A percentile compares a stretch with the other conserved stretches of the same genome.
These are phyloP conservation scores for Arabis alpina DNA, from an alignment of 345 rosid species.

Conservation along the genomic window DNA sequence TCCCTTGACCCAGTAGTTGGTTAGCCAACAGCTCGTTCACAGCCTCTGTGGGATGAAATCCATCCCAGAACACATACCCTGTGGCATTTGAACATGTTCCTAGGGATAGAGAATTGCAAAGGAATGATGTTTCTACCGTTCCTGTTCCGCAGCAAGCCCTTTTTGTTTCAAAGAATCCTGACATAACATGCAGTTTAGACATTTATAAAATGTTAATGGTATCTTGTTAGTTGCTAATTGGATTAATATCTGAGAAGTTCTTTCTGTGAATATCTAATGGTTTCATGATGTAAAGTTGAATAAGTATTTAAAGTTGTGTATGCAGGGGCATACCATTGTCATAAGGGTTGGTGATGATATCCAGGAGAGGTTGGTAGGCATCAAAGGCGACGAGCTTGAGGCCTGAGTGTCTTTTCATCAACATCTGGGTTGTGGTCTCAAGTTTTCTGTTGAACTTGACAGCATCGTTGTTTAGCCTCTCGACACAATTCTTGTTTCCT, in stretches of 20 bases:
- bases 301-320: conserved; percentile 22
- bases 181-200: conserved; percentile 24
- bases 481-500: conserved; percentile 77
- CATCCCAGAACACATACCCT: conserved; percentile 89
- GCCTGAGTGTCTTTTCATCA: conserved; percentile 57
- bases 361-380: conserved; percentile 75
- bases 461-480: conserved; percentile 74
- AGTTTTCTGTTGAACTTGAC: conserved; percentile 72
- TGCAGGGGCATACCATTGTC: conserved; percentile 59
- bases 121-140: conserved; percentile 77
- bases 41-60: conserved; percentile 93
- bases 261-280: neutral
- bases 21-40: conserved; percentile 70
- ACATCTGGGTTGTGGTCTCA: conserved; percentile 62
- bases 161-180: conserved; percentile 86
- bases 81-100: conserved; percentile 90
- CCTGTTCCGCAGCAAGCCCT: conserved; percentile 94
- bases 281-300: conserved; percentile 13
- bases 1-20: conserved; percentile 67
- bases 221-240: conserved; percentile 17
- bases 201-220: neutral
- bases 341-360: conserved; percentile 63
- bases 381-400: conserved; percentile 84
- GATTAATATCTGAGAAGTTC: conserved; percentile 1
- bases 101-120: conserved; percentile 65